A percentile compares a stretch with the other conserved stretches of the same genome.
Evolutionary conservation across 306 rosid species (phyloP).

Genomic region (Mucuna pruriens): DNA sequence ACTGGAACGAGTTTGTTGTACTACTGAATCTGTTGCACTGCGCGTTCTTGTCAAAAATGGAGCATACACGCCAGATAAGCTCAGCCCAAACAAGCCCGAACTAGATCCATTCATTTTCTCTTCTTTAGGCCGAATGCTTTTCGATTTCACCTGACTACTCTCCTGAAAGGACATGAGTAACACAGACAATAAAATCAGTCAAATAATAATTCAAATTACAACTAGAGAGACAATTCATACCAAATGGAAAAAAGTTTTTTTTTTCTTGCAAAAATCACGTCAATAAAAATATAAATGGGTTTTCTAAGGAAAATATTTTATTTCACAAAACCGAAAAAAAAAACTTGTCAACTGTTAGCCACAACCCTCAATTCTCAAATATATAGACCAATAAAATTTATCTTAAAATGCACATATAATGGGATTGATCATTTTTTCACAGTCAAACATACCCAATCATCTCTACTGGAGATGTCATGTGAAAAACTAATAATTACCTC

Average conservation of each 20-base stretch:
- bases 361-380: slow-evolving; percentile 13
- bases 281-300: not conserved
- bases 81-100: slow-evolving; percentile 64
- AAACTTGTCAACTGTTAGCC: slow-evolving; percentile 4
- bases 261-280: not conserved
- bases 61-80: slow-evolving; percentile 45
- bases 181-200: not conserved
- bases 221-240: not conserved
- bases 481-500: not conserved
- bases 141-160: slow-evolving; percentile 23
- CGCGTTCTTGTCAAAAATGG: slow-evolving; percentile 67
- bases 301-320: slow-evolving; percentile 9
- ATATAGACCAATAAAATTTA: not conserved
- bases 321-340: slow-evolving; percentile 11
- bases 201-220: slow-evolving; percentile 4
- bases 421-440: not conserved
- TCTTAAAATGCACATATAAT: not conserved
- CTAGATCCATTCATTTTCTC: slow-evolving; percentile 49
- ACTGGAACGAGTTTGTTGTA: slow-evolving; percentile 58
- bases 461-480: not conserved
- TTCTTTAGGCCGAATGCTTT: slow-evolving; percentile 32
- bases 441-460: slow-evolving; percentile 9
- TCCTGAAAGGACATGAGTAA: slow-evolving; percentile 51
- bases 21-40: slow-evolving; percentile 66
- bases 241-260: slow-evolving; percentile 4